phyloP scores from a whole-genome alignment of 1,284 basidiomycete species.

The Naganishia sp. region DNA sequence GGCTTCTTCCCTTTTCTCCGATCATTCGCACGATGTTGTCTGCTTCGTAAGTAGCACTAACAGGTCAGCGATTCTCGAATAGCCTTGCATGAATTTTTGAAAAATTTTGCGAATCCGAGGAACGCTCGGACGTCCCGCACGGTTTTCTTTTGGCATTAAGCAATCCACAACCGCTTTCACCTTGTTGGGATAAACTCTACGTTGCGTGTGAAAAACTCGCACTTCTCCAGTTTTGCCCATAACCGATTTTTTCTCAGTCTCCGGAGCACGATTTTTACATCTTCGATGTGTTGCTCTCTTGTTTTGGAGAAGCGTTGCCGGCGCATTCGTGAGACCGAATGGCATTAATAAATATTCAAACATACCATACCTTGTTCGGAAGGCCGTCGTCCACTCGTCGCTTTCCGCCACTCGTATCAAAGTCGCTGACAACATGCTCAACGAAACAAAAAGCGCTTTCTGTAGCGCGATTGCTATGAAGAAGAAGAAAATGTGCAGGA shows the following conservation, averaged over 20 bases:
- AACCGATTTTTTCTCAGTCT: slow-evolving; percentile 47
- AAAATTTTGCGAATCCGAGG: slow-evolving; percentile 56
- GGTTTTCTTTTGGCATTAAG: slow-evolving; percentile 46
- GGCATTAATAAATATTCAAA: slow-evolving; percentile 52
- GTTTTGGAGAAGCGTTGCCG: slow-evolving; percentile 42
- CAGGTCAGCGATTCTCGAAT: slow-evolving; percentile 48
- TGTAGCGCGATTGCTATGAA: no score
- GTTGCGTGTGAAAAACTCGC: slow-evolving; percentile 46
- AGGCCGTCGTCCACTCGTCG: slow-evolving; percentile 52
- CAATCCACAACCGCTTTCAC: slow-evolving; percentile 53
- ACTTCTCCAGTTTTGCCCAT: slow-evolving; percentile 54
- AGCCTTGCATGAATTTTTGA: slow-evolving; percentile 54
- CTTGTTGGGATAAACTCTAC: slow-evolving; percentile 56
- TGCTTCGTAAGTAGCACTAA: slow-evolving; percentile 41
- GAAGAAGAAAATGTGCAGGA: no score
- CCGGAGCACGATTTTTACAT: slow-evolving; percentile 48
- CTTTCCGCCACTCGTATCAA: slow-evolving; percentile 39
- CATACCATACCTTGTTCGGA: slow-evolving; percentile 49
- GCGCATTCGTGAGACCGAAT: slow-evolving; percentile 54
- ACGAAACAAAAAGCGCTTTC: no score
- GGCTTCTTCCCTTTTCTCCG: no score
- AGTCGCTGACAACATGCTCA: no score
- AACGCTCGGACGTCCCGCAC: slow-evolving; percentile 51
- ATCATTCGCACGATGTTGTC: slow-evolving; percentile 42
- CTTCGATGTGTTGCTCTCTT: slow-evolving; percentile 41